Percentiles rank a stretch among this genome's conserved stretches.
Evolutionary conservation across 1,139 yeast genomes (phyloP).

Genomic region (Candida anutae): DNA sequence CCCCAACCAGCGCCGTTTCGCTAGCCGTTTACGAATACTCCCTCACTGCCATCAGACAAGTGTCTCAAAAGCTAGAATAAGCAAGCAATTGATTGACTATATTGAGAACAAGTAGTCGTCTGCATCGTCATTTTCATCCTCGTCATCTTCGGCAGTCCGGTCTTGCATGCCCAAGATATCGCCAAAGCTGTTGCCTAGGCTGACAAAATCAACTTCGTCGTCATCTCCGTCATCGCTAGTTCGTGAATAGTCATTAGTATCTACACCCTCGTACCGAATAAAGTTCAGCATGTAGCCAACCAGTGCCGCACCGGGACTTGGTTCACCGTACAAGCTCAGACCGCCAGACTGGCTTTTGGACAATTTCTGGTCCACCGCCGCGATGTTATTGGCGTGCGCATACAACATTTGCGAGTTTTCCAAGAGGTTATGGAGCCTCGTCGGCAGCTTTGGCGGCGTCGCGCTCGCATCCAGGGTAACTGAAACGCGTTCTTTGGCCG

Average conservation of each 20-base stretch:
- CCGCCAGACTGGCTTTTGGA: constrained; percentile 5
- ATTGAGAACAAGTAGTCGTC: constrained; percentile 29
- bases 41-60: neutral
- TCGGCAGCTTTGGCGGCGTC: constrained; percentile 11
- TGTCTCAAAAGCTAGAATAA: too few species aligned
- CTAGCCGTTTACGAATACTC: constrained; percentile 56
- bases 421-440: constrained; percentile 28
- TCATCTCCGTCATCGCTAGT: constrained; percentile 5
- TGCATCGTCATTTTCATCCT: constrained; percentile 14
- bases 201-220: constrained; percentile 22
- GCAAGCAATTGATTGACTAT: too few species aligned
- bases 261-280: neutral
- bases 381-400: constrained; percentile 16
- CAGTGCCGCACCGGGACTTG: constrained; percentile 8
- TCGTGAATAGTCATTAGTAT: neutral
- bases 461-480: too few species aligned
- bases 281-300: constrained; percentile 1
- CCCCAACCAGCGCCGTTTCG: constrained; percentile 79
- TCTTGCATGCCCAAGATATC: constrained; percentile 9
- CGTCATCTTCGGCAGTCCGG: constrained; percentile 7
- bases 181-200: constrained; percentile 14
- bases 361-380: constrained; percentile 5
- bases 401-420: constrained; percentile 34
- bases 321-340: constrained; percentile 1
- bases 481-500: too few species aligned